A percentile compares a stretch with the other conserved stretches of the same genome.
Conservation (phyloP, 192 early-diverging fungal genomes). For the Allomyces macrogynus region DNA sequence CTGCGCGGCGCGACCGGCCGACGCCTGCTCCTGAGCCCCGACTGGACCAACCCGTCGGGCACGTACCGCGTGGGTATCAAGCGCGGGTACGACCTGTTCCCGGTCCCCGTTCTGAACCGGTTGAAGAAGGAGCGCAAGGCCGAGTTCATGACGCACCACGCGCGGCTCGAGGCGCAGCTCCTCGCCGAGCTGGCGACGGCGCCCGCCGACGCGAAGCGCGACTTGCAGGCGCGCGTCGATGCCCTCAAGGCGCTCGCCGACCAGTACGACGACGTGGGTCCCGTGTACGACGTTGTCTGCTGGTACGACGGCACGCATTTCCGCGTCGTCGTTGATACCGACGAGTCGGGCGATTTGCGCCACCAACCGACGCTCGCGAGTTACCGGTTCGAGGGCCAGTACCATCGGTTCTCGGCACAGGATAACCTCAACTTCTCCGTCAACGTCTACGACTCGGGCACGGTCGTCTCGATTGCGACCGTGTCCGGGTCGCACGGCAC, state of each 20-base stretch:
- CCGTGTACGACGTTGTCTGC: constrained; percentile 55
- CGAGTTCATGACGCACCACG: constrained; percentile 25
- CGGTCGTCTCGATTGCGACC: constrained; percentile 50
- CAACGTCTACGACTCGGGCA: constrained; percentile 78
- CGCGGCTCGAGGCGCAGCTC: constrained; percentile 16
- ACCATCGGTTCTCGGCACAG: constrained; percentile 48
- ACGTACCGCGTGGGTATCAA: constrained; percentile 75
- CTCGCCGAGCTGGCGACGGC: constrained; percentile 24
- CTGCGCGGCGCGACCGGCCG: constrained; percentile 56
- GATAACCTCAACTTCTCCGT: constrained; percentile 72
- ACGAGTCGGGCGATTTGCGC: constrained; percentile 54
- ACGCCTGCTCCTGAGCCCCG: constrained; percentile 38
- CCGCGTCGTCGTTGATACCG: constrained; percentile 61
- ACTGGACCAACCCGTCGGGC: constrained; percentile 60
- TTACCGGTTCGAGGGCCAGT: constrained; percentile 36
- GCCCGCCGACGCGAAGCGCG: constrained; percentile 18
- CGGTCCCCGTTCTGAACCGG: constrained; percentile 22
- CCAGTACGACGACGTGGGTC: constrained; percentile 55
- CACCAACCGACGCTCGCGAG: not conserved
- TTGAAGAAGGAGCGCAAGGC: constrained; percentile 26
- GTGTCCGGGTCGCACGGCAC: constrained; percentile 69
- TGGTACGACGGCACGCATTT: constrained; percentile 79
- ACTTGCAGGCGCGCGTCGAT: constrained; percentile 41
- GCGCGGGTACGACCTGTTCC: constrained; percentile 53
- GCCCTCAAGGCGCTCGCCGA: constrained; percentile 36